These are phyloP conservation scores for Barnettozyma sp. DNA, from an alignment of 805 yeast genomes.

Conservation along the genomic window DNA sequence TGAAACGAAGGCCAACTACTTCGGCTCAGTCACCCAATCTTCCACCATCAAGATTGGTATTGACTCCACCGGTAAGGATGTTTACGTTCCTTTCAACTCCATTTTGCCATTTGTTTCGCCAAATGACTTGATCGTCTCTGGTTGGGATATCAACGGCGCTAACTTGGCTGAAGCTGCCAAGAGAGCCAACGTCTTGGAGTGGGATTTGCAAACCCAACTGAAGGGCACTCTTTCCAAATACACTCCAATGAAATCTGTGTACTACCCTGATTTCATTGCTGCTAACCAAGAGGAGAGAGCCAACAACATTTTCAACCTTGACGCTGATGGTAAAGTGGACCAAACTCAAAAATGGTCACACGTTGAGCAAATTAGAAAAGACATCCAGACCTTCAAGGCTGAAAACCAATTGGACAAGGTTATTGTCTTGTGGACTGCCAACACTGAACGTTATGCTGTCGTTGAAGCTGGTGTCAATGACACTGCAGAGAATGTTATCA, in stretches of 20 bases:
- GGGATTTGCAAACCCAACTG: slow-evolving; percentile 73
- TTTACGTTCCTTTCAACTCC: slow-evolving; percentile 87
- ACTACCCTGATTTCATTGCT: slow-evolving; percentile 96
- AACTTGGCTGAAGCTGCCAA: slow-evolving; percentile 72
- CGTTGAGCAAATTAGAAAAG: slow-evolving; percentile 78
- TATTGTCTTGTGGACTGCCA: slow-evolving; percentile 93
- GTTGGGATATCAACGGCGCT: slow-evolving; percentile 86
- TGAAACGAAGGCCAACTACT: slow-evolving; percentile 64
- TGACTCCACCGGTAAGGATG: slow-evolving; percentile 72
- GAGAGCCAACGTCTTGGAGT: slow-evolving; percentile 83
- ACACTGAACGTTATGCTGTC: slow-evolving; percentile 89
- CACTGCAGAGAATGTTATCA: slow-evolving; percentile 71
- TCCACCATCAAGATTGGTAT: slow-evolving; percentile 87
- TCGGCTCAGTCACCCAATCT: slow-evolving; percentile 91
- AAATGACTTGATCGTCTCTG: slow-evolving; percentile 82
- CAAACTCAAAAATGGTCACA: slow-evolving; percentile 77
- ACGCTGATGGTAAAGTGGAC: slow-evolving; percentile 40
- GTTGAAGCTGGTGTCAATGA: slow-evolving; percentile 77
- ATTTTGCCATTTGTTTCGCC: slow-evolving; percentile 85
- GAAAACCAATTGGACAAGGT: slow-evolving; percentile 76
- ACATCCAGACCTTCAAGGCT: slow-evolving; percentile 70
- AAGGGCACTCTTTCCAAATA: slow-evolving; percentile 52
- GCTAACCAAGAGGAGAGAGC: slow-evolving; percentile 92
- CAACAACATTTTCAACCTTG: slow-evolving; percentile 68
- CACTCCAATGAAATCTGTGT: slow-evolving; percentile 75